Base-by-base conservation (phyloP, 176 grass and related monocot genomes). In the Oryza punctata region DNA sequence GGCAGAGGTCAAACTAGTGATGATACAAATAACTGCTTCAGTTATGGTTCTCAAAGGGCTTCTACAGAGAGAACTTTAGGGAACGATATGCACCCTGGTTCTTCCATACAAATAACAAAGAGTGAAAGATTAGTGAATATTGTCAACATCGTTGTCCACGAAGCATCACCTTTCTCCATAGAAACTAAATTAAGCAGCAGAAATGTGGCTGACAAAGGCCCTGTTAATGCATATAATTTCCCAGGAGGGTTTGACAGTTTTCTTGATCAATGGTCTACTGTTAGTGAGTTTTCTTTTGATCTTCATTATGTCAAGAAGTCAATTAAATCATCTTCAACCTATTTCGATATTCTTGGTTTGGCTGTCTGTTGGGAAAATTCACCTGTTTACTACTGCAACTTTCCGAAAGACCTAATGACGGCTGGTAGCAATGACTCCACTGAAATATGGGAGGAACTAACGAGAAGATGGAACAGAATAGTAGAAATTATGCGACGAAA, bases 341-440 rank as follows among this genome's bases (percentile, higher is more conserved):
- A 82, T 85, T 94, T 91, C 80, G 95, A 98, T 90, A 86, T 95
- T 78, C 78, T 95, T 81, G 95, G 95, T 52, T 77, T 98, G 69
- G 92, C 95, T 49, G 76, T 98, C 73, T 98, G 92, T 81, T 98
- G 95, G 95, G 90, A 95, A 82, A 91, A 85, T 75, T 98, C 92
- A 40, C 84, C 92, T 6, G 76, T 98, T 65, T 98, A 91, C 38
- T 98, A 98, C 81, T 94, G 85, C 85, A 95, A 90, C 74, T 93
- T 98, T 68, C 85, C 90, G 3, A 98, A 94, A 76, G 95, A 98
- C 89, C 64, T 98, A 72, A 71, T 84, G 28, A 60, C 76, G 43
- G 80, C 32, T 82, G 47, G 77, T 37, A 87, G 54, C 12, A 73
- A 66, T 54, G 72, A 90, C 89, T 71, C 83, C n/a, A 73, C 57